Evolutionary conservation across 2,329 filamentous ascomycete species (phyloP).

Genomic region (Neonectria punicea): DNA sequence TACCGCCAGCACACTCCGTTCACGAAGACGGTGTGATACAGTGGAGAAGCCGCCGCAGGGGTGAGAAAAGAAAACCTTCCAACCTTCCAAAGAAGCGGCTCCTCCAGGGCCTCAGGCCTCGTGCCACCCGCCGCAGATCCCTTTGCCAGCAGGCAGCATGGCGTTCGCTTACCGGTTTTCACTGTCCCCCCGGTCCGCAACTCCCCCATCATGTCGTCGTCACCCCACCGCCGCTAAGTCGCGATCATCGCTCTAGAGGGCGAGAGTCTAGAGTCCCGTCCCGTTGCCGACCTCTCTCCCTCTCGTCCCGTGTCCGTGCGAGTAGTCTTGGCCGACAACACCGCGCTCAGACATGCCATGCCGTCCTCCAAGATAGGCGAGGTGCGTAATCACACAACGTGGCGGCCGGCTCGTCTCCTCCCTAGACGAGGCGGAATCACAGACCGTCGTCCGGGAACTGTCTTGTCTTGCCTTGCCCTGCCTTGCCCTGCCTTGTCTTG

Average conservation of each 20-base stretch:
- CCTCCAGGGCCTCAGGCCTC: neutral
- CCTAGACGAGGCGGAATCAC: constrained; percentile 1
- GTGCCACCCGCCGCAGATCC: constrained; percentile 2
- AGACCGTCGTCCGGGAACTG: neutral
- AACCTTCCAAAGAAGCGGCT: constrained; percentile 25
- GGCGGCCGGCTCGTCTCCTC: constrained; percentile 1
- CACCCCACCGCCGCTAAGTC: constrained; percentile 7
- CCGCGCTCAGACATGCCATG: constrained; percentile 2
- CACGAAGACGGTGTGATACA: constrained; percentile 23
- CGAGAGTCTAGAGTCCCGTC: neutral
- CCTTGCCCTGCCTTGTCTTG: too few relatives aligned
- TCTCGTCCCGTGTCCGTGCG: neutral
- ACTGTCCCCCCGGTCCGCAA: neutral
- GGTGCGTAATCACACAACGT: constrained; percentile 4
- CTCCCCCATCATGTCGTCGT: constrained; percentile 9
- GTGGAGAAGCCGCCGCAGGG: constrained; percentile 6
- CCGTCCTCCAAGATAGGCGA: constrained; percentile 17
- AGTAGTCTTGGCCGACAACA: neutral
- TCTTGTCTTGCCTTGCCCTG: neutral
- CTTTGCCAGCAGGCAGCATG: neutral
- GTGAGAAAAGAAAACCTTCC: neutral
- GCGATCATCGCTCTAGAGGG: too few relatives aligned
- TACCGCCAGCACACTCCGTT: constrained; percentile 2
- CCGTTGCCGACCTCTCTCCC: neutral
- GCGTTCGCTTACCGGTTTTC: neutral